Conservation (phyloP, 2,329 filamentous ascomycete species). For the Microdochium paspali region DNA sequence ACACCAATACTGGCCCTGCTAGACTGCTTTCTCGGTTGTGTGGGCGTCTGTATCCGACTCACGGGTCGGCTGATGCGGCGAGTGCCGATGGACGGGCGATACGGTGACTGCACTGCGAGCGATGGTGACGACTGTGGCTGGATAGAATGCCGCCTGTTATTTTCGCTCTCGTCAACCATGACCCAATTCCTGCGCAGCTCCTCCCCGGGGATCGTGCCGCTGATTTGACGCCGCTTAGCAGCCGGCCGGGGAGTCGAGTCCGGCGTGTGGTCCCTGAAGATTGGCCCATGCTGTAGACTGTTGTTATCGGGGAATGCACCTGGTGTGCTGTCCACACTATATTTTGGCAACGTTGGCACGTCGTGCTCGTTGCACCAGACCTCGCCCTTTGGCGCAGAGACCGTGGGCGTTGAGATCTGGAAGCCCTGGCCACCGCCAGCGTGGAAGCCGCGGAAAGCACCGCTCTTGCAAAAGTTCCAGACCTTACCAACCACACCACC, state of each 20-base stretch:
- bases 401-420: constrained; percentile 30
- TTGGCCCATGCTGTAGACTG: constrained; percentile 16
- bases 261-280: constrained; percentile 19
- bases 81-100: constrained; percentile 9
- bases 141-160: constrained; percentile 16
- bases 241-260: constrained; percentile 36
- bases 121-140: constrained; percentile 3
- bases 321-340: background rate
- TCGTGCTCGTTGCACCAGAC: constrained; percentile 19
- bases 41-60: constrained; percentile 21
- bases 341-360: constrained; percentile 13
- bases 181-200: constrained; percentile 64
- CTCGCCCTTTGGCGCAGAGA: constrained; percentile 7
- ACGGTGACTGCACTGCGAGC: constrained; percentile 1
- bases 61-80: constrained; percentile 36
- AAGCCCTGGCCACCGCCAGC: constrained; percentile 75
- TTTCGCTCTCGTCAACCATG: constrained; percentile 41
- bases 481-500: constrained; percentile 66
- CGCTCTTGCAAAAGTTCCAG: constrained; percentile 71
- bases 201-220: constrained; percentile 32
- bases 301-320: constrained; percentile 22
- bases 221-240: constrained; percentile 45
- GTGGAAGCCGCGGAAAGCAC: constrained; percentile 74
- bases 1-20: constrained; percentile 36
- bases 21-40: constrained; percentile 20